Evolutionary conservation across 768 basidiomycete species (phyloP).

Genomic region (Strobilomyces confusus): DNA sequence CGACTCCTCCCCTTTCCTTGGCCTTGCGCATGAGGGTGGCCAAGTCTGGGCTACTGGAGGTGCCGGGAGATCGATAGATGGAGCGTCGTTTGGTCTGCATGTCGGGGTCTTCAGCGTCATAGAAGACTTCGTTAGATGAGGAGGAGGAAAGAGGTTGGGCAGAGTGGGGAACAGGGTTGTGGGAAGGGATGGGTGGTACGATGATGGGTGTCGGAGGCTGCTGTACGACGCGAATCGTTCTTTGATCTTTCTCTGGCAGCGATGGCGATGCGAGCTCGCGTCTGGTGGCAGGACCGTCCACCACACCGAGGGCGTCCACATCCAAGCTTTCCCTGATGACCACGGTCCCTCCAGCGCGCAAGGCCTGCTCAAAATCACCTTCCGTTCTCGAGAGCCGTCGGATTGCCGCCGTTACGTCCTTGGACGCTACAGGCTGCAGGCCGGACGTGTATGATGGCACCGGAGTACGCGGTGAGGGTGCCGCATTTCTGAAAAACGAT

Average conservation of each 20-base stretch:
- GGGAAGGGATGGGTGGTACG: conserved; percentile 67
- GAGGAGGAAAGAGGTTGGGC: conserved; percentile 36
- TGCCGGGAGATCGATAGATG: conserved; percentile 84
- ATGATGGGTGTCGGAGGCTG: conserved; percentile 60
- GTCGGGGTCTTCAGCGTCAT: conserved; percentile 64
- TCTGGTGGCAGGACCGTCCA: conserved; percentile 36
- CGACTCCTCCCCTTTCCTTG: conserved; percentile 57
- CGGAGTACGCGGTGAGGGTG: conserved; percentile 41
- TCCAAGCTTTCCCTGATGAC: conserved; percentile 68
- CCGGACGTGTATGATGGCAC: conserved; percentile 45
- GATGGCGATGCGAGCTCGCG: conserved; percentile 42
- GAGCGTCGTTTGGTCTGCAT: conserved; percentile 75
- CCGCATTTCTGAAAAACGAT: conserved; percentile 56
- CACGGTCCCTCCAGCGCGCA: conserved; percentile 64
- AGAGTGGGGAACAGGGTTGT: conserved; percentile 35
- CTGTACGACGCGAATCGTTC: conserved; percentile 31
- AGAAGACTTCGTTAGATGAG: conserved; percentile 55
- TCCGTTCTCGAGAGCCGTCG: conserved; percentile 69
- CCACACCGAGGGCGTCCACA: conserved; percentile 60
- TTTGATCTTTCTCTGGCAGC: conserved; percentile 34
- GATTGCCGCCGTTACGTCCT: conserved; percentile 40
- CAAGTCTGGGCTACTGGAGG: conserved; percentile 88
- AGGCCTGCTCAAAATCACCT: conserved; percentile 77
- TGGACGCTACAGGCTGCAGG: conserved; percentile 55
- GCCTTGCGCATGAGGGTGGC: conserved; percentile 84